phyloP scores from a whole-genome alignment of 2,329 filamentous ascomycete genomes.

The Dactylellina cionopaga region DNA sequence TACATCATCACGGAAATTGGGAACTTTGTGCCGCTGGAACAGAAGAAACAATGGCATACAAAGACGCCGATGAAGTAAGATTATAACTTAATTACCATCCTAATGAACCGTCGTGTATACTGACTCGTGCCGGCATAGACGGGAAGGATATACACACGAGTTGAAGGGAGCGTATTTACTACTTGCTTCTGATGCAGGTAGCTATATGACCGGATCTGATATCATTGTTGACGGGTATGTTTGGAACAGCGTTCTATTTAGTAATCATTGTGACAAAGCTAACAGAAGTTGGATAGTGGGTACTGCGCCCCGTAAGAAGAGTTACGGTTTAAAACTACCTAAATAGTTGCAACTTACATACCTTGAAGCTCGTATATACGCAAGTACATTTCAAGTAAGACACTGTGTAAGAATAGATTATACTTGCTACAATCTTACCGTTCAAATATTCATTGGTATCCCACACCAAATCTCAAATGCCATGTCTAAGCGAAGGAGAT shows the following conservation, averaged over 20 bases:
- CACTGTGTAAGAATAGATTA: too few relatives aligned
- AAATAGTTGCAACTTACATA: too few relatives aligned
- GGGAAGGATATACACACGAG: constrained; percentile 77
- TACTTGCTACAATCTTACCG: too few relatives aligned
- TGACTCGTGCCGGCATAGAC: constrained; percentile 61
- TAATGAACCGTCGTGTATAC: too few relatives aligned
- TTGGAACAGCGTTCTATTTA: not conserved
- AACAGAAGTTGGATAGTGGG: not conserved
- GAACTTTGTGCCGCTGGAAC: constrained; percentile 71
- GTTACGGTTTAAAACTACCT: too few relatives aligned
- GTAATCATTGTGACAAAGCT: not conserved
- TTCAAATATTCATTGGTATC: too few relatives aligned
- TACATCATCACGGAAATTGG: constrained; percentile 80
- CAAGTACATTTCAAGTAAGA: too few relatives aligned
- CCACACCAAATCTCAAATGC: too few relatives aligned
- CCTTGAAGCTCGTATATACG: too few relatives aligned
- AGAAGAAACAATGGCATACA: constrained; percentile 77
- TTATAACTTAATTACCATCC: constrained; percentile 48
- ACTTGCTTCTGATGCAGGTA: constrained; percentile 81
- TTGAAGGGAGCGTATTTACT: constrained; percentile 86
- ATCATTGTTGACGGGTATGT: constrained; percentile 74
- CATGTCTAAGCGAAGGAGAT: too few relatives aligned
- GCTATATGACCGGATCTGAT: constrained; percentile 80
- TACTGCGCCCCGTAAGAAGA: constrained; percentile 38
- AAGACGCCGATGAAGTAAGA: constrained; percentile 80